phyloP scores from a whole-genome alignment of 257 asterid species.

The Solanum raphanifolium region DNA sequence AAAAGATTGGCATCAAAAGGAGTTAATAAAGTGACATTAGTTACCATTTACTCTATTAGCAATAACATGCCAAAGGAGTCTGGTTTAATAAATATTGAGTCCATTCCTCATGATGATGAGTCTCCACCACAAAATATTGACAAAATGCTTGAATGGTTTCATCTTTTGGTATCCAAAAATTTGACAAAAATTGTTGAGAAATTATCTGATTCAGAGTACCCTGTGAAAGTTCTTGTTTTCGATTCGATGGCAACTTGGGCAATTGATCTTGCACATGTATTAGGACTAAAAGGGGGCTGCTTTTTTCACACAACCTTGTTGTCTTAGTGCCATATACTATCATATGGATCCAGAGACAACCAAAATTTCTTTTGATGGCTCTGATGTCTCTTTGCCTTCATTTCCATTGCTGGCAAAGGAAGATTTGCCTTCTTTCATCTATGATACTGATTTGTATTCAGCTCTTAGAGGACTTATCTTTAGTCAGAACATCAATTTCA shows the following conservation, averaged over 20 bases:
- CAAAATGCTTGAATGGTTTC: not conserved
- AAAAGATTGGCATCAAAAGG: conserved; percentile 35
- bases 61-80: not conserved
- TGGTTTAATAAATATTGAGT: conserved; percentile 5
- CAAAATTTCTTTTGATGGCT: conserved; percentile 3
- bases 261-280: conserved; percentile 5
- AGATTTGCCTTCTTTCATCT: conserved; percentile 30
- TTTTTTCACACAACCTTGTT: conserved; percentile 34
- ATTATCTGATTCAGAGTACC: not conserved
- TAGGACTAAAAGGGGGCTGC: conserved; percentile 21
- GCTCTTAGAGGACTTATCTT: not conserved
- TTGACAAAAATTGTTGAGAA: conserved; percentile 13
- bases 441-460: conserved; percentile 3
- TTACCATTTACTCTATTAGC: conserved; percentile 4
- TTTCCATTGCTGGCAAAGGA: conserved; percentile 1
- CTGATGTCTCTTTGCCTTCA: conserved; percentile 8
- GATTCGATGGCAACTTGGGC: conserved; percentile 18
- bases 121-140: conserved; percentile 1
- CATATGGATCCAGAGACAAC: conserved; percentile 18
- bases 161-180: not conserved
- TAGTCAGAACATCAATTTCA: conserved; percentile 19
- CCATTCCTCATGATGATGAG: conserved; percentile 15
- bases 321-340: conserved; percentile 21
- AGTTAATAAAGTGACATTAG: conserved; percentile 4
- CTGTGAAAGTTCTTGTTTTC: conserved; percentile 7